These are phyloP conservation scores for Globisporangium recalcitrans DNA, from an alignment of 352 stramenopile species.

Conservation along the genomic window DNA sequence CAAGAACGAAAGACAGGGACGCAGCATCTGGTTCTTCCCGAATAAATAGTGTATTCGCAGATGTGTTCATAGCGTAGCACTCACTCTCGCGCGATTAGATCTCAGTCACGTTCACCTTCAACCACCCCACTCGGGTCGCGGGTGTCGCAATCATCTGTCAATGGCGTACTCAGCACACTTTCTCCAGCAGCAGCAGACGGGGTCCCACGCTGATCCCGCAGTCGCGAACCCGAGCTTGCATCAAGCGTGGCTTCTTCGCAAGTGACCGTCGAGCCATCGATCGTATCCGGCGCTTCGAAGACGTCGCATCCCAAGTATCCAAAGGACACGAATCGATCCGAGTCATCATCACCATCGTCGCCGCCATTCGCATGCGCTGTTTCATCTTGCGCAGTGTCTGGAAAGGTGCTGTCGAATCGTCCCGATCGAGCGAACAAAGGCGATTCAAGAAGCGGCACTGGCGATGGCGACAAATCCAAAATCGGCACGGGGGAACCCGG, in stretches of 20 bases:
- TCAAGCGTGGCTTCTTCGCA: background rate
- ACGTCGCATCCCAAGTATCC: conserved; percentile 26
- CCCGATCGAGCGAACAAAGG: background rate
- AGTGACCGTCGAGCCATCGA: background rate
- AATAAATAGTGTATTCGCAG: background rate
- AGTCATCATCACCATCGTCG: conserved; percentile 9
- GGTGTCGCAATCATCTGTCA: background rate
- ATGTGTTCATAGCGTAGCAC: background rate
- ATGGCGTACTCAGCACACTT: background rate
- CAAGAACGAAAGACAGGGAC: background rate
- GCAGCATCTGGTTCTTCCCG: background rate
- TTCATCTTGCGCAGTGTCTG: background rate
- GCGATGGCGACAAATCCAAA: conserved; percentile 10
- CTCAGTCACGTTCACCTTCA: background rate
- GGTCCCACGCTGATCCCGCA: background rate
- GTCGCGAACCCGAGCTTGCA: background rate
- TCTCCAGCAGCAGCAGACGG: no score
- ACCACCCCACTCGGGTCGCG: background rate
- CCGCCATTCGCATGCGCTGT: background rate
- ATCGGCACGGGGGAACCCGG: background rate
- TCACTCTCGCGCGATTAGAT: background rate
- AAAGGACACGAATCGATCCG: conserved; percentile 34
- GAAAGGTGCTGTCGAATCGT: conserved; percentile 11
- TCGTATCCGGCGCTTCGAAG: conserved; percentile 11
- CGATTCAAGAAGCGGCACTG: conserved; percentile 16